Percentiles rank a stretch among this genome's conserved stretches.
Evolutionary conservation across 495 filamentous ascomycete species (phyloP).

Genomic region (Trichoderma erinaceum): DNA sequence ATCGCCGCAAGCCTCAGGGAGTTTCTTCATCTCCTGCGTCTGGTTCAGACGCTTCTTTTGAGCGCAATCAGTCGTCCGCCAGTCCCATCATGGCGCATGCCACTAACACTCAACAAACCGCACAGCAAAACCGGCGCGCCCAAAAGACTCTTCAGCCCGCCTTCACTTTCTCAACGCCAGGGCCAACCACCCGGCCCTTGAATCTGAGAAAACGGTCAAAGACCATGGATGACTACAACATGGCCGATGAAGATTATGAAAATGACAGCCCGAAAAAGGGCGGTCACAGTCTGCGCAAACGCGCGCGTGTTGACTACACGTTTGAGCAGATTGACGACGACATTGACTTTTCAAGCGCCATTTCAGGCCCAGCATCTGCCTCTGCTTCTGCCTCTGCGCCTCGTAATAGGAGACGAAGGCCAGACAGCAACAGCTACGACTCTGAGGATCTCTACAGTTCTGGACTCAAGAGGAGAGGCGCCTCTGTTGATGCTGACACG

Average conservation of each 20-base stretch:
- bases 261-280: constrained; percentile 38
- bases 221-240: constrained; percentile 25
- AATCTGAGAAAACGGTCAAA: constrained; percentile 28
- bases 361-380: constrained; percentile 20
- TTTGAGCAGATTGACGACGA: constrained; percentile 38
- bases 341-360: constrained; percentile 13
- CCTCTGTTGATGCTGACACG: constrained; percentile 28
- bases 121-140: constrained; percentile 8
- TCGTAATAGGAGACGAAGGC: background rate
- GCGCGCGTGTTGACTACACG: constrained; percentile 41
- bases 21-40: constrained; percentile 5
- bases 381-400: constrained; percentile 21
- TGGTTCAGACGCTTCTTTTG: background rate
- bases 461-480: constrained; percentile 20
- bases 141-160: constrained; percentile 3
- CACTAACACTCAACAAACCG: constrained; percentile 10
- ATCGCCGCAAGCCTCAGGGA: constrained; percentile 2
- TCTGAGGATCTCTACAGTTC: constrained; percentile 9
- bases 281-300: constrained; percentile 44
- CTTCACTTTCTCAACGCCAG: constrained; percentile 14
- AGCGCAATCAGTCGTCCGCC: constrained; percentile 1
- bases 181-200: background rate
- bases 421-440: constrained; percentile 6
- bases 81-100: constrained; percentile 13
- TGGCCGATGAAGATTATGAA: constrained; percentile 26